Base-by-base conservation (phyloP, 495 filamentous ascomycete species). In the Endocarpon pusillum region DNA sequence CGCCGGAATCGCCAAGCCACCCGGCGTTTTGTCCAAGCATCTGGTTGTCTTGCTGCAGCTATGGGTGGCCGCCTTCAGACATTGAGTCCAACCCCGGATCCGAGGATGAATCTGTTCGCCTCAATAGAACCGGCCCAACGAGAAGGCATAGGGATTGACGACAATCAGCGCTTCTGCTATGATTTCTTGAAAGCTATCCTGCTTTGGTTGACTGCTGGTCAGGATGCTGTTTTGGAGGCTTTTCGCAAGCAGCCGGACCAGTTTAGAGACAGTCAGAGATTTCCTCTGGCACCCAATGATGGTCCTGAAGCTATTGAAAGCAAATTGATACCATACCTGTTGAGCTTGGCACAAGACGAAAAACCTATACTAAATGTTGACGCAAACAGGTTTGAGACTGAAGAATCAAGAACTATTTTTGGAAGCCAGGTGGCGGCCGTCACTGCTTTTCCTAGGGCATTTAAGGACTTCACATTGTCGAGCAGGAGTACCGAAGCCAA, bases 1-100 rank as follows among this genome's bases (percentile, higher is more conserved):
- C 71, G 73, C 12, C 54, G 52, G 6, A 59, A 72, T 33, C 69
- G 77, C 17, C 61, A 71, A 24, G 55, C 65, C 12, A 53, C 64
- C n/a, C 67, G 71, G 44, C 55, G 71, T 27, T 81, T 81, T 47
- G 62, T 79, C 3, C 75, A 78, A 52, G 75, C 73, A n/a, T 58
- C 71, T 17, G 77, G 76, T 18, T 67, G 68, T 6, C 45, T 81
- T 14, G 54, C 70, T 11, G 51, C 60, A 17, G 58, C 64, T 4
- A 50, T 81, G 11, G 69, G 69, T 32, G 66, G 64, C 6, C 51
- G 48, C 32, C 35, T 64, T 0, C 54, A 55, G 16, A 57, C 47
- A 8, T 47, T 50, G 11, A 53, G 53, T 21, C 23, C 38, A 29
- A 32, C 36, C 11, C 45, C 48, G 23, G 48, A 42, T 44, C 45